These are phyloP conservation scores for Coffea canephora DNA, from an alignment of 257 asterid species.

Conservation along the genomic window DNA sequence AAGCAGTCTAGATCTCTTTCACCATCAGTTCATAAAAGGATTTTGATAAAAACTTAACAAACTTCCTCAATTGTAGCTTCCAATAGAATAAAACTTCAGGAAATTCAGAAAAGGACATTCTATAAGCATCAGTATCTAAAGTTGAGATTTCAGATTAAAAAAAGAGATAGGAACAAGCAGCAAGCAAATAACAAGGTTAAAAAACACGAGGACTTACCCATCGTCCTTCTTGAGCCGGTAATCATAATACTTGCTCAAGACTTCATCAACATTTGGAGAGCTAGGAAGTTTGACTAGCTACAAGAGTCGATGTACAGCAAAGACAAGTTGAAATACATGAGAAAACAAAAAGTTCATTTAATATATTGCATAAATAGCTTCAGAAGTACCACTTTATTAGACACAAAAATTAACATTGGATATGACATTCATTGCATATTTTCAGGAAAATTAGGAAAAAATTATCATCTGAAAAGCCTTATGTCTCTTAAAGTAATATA, in stretches of 20 bases:
- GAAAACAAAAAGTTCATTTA: neutral
- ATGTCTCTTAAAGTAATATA: neutral
- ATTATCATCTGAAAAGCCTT: neutral
- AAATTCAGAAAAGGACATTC: neutral
- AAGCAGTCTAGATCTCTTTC: neutral
- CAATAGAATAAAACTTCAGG: neutral
- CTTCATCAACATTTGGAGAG: constrained; percentile 57
- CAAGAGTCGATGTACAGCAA: constrained; percentile 25
- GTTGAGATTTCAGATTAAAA: neutral
- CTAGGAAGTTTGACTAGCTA: constrained; percentile 81
- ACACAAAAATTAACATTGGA: neutral
- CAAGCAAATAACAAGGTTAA: neutral
- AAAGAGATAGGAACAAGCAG: neutral
- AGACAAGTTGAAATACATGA: constrained; percentile 5
- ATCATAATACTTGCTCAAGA: constrained; percentile 55
- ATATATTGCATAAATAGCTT: no score
- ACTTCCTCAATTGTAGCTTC: neutral
- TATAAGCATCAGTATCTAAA: neutral
- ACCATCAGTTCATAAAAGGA: neutral
- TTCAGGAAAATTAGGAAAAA: no score
- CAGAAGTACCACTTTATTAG: neutral
- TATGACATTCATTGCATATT: neutral
- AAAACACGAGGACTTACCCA: constrained; percentile 39
- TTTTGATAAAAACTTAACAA: neutral
- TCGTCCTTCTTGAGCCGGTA: constrained; percentile 52